phyloP scores from a whole-genome alignment of 179 eudicot species.

The Actinidia arguta region DNA sequence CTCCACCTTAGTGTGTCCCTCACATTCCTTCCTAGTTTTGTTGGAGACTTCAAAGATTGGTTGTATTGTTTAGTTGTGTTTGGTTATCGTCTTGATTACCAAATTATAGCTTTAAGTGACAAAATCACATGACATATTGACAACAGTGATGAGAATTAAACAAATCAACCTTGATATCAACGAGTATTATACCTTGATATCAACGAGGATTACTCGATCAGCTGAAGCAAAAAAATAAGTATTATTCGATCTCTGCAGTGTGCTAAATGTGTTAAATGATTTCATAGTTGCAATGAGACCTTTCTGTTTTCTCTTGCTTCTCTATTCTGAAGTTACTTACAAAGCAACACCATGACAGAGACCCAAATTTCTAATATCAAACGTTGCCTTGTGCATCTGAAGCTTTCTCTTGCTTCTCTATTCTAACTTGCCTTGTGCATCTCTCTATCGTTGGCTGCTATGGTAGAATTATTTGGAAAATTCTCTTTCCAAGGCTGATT shows the following conservation, averaged over 20 bases:
- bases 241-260: slow-evolving; percentile 1
- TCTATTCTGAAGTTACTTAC: neutral
- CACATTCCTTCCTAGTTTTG: too few species aligned
- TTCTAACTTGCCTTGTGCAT: slow-evolving; percentile 15
- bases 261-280: neutral
- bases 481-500: too few species aligned
- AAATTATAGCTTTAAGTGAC: neutral
- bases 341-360: slow-evolving; percentile 51
- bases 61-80: neutral
- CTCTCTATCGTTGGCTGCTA: too few species aligned
- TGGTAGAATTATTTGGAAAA: too few species aligned
- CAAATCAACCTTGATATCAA: too few species aligned
- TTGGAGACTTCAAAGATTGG: neutral
- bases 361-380: slow-evolving; percentile 79
- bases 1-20: too few species aligned
- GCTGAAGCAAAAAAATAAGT: too few species aligned
- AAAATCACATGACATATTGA: neutral
- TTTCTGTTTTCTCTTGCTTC: neutral
- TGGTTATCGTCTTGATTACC: neutral
- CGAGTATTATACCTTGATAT: too few species aligned
- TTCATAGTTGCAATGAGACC: neutral
- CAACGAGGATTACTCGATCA: neutral
- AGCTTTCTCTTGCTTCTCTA: too few species aligned
- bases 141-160: too few species aligned
- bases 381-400: too few species aligned